Evolutionary conservation across 805 yeast genomes (phyloP), one percentile per base, ranked within the genome.

Genomic region (Candida parachauliodes): DNA sequence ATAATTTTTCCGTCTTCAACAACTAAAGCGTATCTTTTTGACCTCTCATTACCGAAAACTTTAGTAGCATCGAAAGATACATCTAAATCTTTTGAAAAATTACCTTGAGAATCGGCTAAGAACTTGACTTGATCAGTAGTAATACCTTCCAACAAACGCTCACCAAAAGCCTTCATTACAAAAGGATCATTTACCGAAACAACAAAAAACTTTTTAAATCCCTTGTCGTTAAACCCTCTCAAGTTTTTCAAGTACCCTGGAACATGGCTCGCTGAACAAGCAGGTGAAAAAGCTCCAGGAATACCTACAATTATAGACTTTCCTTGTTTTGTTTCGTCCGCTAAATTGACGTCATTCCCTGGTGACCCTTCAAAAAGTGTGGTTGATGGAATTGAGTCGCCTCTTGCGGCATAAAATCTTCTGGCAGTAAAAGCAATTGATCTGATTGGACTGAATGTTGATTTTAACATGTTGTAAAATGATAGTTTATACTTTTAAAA

Each of bases 101-200:
- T 81, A 18, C 83, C 95, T 39, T 67, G 60, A n/a, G 93, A 81
- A 59, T 88, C 96, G 28, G 95, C 87, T 46, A 88, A 68, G 56
- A 83, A 76, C 39, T 74, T 70, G 37, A 81, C 61, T 38, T 65
- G 60, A 20, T 50, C 46, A n/a, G 49, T 50, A 14, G 47, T 49
- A 12, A 47, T 48, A 14, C 47, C 46, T 32, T 50, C 54, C 19
- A 57, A 45, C 26, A 62, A 49, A 2, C 33, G 18, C 7, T 79
- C 74, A 30, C 76, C 77, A 95, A 95, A 88, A 0, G 93, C 89
- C 49, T 77, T 74, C 53, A 81, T 77, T 34, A 88, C 96, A 59
- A 88, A 88, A 2, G 93, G 75, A 56, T 88, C 96, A 60, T 88
- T 88, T 34, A 86, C 95, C 14, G 93, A 72, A 24, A 88, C 76